A percentile compares a stretch with the other conserved stretches of the same genome.
These are phyloP conservation scores for Mycena galericulata DNA, from an alignment of 768 basidiomycete species.

Conservation along the genomic window DNA sequence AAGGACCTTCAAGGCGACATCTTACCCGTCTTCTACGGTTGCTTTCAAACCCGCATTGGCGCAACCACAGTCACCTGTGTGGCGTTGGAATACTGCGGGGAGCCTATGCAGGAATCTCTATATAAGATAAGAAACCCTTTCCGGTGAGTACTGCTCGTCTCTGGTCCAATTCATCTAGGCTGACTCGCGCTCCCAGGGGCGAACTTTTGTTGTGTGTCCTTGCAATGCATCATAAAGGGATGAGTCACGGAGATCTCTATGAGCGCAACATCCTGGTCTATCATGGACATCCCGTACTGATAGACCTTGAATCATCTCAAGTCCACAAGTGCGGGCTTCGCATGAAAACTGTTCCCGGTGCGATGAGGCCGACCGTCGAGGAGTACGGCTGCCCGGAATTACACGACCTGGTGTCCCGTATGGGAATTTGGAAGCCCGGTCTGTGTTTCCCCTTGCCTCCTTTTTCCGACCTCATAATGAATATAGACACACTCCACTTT, in stretches of 20 bases:
- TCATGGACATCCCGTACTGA: background rate
- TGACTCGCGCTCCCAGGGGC: background rate
- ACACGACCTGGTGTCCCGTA: background rate
- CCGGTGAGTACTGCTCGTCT: background rate
- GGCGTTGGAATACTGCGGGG: background rate
- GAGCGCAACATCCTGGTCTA: background rate
- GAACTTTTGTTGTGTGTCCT: background rate
- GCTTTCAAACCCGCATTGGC: background rate
- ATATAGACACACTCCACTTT: background rate
- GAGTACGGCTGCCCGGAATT: constrained; percentile 3
- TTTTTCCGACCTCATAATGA: background rate
- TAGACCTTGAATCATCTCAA: background rate
- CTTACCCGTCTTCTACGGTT: background rate
- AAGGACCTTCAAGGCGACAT: background rate
- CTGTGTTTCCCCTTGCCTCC: background rate
- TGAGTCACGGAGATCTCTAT: background rate
- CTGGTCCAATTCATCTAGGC: background rate
- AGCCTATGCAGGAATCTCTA: background rate
- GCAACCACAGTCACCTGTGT: background rate
- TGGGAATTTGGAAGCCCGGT: background rate
- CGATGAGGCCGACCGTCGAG: background rate
- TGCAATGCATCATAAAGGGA: background rate
- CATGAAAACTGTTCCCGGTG: background rate
- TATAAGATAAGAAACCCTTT: background rate
- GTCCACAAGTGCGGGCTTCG: background rate